Conservation (phyloP, 2,329 filamentous ascomycete species). For the Pseudogymnoascus sp. region DNA sequence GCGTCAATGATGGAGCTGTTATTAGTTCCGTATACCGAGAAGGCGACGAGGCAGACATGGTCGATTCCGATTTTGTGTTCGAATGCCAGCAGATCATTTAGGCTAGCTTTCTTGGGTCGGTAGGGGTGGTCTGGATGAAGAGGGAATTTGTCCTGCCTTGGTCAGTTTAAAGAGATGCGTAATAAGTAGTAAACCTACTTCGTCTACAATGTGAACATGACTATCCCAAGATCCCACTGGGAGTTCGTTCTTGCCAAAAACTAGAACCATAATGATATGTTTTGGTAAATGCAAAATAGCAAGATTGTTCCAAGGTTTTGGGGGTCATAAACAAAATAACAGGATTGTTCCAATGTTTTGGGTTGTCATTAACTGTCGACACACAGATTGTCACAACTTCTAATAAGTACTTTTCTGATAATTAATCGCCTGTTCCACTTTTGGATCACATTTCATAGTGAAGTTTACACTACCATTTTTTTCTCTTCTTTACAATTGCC, state of each 20-base stretch:
- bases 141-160: constrained; percentile 15
- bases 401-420: too few species aligned
- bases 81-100: constrained; percentile 21
- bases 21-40: constrained; percentile 28
- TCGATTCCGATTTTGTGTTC: constrained; percentile 21
- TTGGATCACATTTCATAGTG: too few species aligned
- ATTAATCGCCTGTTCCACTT: too few species aligned
- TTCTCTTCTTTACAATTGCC: too few species aligned
- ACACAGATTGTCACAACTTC: too few species aligned
- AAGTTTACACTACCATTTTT: too few species aligned
- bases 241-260: not conserved
- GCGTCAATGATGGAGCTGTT: constrained; percentile 27
- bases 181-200: constrained; percentile 17
- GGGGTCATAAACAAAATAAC: too few species aligned
- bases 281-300: too few species aligned
- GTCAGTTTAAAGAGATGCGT: not conserved
- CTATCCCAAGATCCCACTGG: constrained; percentile 26
- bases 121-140: constrained; percentile 14
- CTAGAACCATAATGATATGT: too few species aligned
- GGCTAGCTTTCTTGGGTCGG: constrained; percentile 17
- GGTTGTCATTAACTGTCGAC: too few species aligned
- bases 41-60: constrained; percentile 24
- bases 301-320: too few species aligned
- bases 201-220: constrained; percentile 26
- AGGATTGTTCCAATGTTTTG: too few species aligned